Base-by-base conservation (phyloP, 371 early-diverging fungal species). In the Mucor circinelloides region DNA sequence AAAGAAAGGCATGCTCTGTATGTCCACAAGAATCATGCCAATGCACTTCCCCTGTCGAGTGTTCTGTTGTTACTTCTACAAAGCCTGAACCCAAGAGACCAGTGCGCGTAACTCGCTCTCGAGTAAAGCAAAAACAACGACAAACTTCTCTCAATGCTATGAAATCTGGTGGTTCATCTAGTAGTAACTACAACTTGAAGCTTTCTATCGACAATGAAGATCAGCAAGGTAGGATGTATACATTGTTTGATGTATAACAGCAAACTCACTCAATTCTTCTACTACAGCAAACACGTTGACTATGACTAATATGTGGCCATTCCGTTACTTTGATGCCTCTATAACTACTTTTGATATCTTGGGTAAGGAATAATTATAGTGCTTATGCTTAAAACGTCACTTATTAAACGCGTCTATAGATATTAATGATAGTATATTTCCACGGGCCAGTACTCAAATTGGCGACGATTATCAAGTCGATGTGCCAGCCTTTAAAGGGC, bases 21-120 rank as follows among this genome's bases (percentile, higher is more conserved):
- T 96, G 96, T 73, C 82, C 88, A 31, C 78, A n/a, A n/a, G n/a
- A 85, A 19, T 94, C 93, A 93, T 91, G 92, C 66, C 77, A 87
- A 56, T 82, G 83, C 67, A 72, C 77, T 40, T 75, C 71, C 44
- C 84, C 90, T 9, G 81, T 93, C 34, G 88, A 84, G 68, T 93
- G 93, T 64, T 84, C 90, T 15, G 79, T 17, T 40, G 17, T 17
- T 9, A 17, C 10, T 40, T 12, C 58, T n/a, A 57, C 34, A 34
- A 58, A 58, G 38, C 21, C 38, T 4, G 58, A 58, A 6, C 38
- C 27, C 60, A 46, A 58, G 25, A 28, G 61, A 55, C 44, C 62
- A 56, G 59, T 58, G 31, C 57, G 57, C 6, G 57, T 44, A 23
- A 57, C 56, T 12, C 32, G 44, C 17, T 38, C 38, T 25, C 38